phyloP scores from a whole-genome alignment of 805 yeast species.

The Cyberlindnera xylosilytica region DNA sequence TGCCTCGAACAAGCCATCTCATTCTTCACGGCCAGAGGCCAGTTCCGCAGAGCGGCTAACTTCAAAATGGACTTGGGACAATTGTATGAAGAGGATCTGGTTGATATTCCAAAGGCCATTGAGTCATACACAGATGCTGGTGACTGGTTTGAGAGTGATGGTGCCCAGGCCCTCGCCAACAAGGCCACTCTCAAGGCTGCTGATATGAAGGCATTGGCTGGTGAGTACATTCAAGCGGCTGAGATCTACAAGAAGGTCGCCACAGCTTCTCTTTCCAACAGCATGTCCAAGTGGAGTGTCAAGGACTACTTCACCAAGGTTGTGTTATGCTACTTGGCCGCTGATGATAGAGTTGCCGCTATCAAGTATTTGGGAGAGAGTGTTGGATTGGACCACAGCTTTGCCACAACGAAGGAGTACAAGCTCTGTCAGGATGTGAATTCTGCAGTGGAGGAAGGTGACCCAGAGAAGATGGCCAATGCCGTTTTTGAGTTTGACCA shows the following conservation, averaged over 20 bases:
- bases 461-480: constrained; percentile 69
- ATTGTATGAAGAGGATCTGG: constrained; percentile 72
- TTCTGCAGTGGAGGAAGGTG: constrained; percentile 76
- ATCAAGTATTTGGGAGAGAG: constrained; percentile 64
- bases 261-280: constrained; percentile 68
- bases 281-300: constrained; percentile 82
- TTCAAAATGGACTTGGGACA: constrained; percentile 89
- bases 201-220: constrained; percentile 75
- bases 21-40: constrained; percentile 85
- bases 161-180: constrained; percentile 85
- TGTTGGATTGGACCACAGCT: constrained; percentile 69
- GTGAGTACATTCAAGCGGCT: constrained; percentile 73
- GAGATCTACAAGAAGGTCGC: constrained; percentile 77
- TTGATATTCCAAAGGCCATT: constrained; percentile 66
- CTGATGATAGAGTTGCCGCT: constrained; percentile 85
- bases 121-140: constrained; percentile 88
- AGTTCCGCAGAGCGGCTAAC: constrained; percentile 94
- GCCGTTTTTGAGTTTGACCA: constrained; percentile 82
- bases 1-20: constrained; percentile 75
- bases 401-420: constrained; percentile 73
- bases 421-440: constrained; percentile 63
- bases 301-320: constrained; percentile 89
- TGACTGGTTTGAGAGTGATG: constrained; percentile 92
- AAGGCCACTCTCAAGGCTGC: constrained; percentile 89
- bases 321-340: constrained; percentile 78